phyloP scores from a whole-genome alignment of 331 rosid species.

The Prunus yedoensis region DNA sequence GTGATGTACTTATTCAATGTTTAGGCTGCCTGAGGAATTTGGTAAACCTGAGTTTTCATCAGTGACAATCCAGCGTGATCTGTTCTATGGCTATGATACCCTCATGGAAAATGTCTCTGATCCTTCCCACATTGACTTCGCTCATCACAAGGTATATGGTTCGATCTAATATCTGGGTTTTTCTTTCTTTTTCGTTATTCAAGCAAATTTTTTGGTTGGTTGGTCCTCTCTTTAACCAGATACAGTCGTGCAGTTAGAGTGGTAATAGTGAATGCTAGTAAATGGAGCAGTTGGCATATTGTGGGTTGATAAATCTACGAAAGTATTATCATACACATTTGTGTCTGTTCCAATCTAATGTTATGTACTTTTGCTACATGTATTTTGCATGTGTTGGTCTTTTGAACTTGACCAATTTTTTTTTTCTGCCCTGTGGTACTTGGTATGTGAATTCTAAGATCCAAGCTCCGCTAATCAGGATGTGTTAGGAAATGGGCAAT shows the following conservation, averaged over 20 bases:
- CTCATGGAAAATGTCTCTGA: constrained; percentile 98
- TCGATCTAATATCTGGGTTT: neutral
- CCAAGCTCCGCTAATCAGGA: neutral
- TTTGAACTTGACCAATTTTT: neutral
- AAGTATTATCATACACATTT: neutral
- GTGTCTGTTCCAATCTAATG: neutral
- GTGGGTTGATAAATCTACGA: neutral
- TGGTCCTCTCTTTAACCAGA: neutral
- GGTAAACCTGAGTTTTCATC: constrained; percentile 81
- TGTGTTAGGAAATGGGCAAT: neutral
- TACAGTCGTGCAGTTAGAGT: neutral
- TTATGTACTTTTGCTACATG: neutral
- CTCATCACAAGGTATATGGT: constrained; percentile 84
- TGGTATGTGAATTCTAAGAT: neutral
- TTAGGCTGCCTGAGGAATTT: constrained; percentile 88
- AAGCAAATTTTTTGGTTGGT: neutral
- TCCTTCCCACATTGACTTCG: constrained; percentile 94
- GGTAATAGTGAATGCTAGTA: neutral
- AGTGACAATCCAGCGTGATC: constrained; percentile 92
- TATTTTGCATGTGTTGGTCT: neutral
- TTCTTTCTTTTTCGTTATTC: neutral
- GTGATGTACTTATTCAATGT: constrained; percentile 13
- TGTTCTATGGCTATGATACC: constrained; percentile 90
- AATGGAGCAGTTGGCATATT: neutral
- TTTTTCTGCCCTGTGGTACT: neutral